Evolutionary conservation across 192 early-diverging fungal genomes (phyloP), one percentile per base, ranked within the genome.

Genomic region (Coemansia sp.): DNA sequence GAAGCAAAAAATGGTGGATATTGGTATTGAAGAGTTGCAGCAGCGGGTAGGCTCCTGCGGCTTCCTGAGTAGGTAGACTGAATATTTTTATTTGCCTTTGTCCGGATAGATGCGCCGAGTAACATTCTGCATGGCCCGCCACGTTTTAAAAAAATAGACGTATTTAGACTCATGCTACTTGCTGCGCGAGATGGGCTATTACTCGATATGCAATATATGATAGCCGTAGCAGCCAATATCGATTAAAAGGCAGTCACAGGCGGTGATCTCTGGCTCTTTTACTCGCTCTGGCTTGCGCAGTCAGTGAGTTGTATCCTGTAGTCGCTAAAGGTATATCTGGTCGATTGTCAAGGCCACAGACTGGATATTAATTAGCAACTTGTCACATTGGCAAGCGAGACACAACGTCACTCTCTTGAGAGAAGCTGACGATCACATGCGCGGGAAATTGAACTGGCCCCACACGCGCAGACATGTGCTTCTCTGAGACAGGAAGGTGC

Each of bases 201-300:
- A 49, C 43, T 47, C 62, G 51, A 69, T n/a, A 5, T 35, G 6
- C 38, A 68, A 75, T 68, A 60, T 32, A n/a, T 0, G 2, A 42
- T 29, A 56, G 73, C 67, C 62, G 73, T 75, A 75, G 49, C 43
- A 32, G 5, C 40, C 45, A 76, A 70, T 76, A 59, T 39, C 25
- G 19, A 8, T 6, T 35, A 19, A 15, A 58, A 25, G 15, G 62
- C 46, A 51, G 46, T 64, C 29, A 32, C 51, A 31, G 29, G 29
- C 29, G 51, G 51, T 8, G 27, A 54, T 54, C 25, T 31, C 25
- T 27, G 51, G 51, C 51, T 54, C n/a, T n/a, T n/a, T n/a, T n/a
- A n/a, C n/a, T n/a, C n/a, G n/a, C n/a, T n/a, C n/a, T n/a, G n/a
- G n/a, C n/a, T n/a, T n/a, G n/a, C n/a, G n/a, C n/a, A n/a, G n/a